phyloP scores from a whole-genome alignment of 768 basidiomycete genomes.

The Chalciporus chontae region DNA sequence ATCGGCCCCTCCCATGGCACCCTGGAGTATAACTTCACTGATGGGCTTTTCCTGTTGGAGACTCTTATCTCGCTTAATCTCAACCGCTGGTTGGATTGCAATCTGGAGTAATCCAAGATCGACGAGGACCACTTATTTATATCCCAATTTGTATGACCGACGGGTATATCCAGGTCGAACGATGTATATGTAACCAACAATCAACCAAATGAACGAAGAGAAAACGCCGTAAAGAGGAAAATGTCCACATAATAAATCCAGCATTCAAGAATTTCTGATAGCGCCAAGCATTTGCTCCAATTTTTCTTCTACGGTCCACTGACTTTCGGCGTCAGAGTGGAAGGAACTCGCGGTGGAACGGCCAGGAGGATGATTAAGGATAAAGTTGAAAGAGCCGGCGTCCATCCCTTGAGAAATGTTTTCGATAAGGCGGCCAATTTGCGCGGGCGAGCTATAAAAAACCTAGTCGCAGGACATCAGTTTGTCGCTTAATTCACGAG shows the following conservation, averaged over 20 bases:
- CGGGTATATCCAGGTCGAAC: slow-evolving; percentile 24
- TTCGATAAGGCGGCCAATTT: slow-evolving; percentile 83
- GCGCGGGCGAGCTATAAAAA: slow-evolving; percentile 54
- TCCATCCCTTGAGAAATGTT: slow-evolving; percentile 79
- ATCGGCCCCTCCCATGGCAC: slow-evolving; percentile 64
- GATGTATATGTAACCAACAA: slow-evolving; percentile 17
- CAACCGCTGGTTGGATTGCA: slow-evolving; percentile 72
- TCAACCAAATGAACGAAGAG: slow-evolving; percentile 15
- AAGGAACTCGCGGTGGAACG: slow-evolving; percentile 62
- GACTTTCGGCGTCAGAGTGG: slow-evolving; percentile 56
- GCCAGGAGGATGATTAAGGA: slow-evolving; percentile 40
- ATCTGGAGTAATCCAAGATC: slow-evolving; percentile 33
- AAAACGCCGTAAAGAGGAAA: slow-evolving; percentile 3
- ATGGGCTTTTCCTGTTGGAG: slow-evolving; percentile 59
- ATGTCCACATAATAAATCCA: slow-evolving; percentile 25
- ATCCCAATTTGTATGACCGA: slow-evolving; percentile 32
- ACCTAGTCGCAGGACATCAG: slow-evolving; percentile 18
- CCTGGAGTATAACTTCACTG: slow-evolving; percentile 60
- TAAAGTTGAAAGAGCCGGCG: slow-evolving; percentile 79
- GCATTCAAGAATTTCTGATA: slow-evolving; percentile 30
- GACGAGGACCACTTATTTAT: slow-evolving; percentile 25
- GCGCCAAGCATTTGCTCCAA: slow-evolving; percentile 66
- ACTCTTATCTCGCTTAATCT: slow-evolving; percentile 63
- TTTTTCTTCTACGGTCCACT: slow-evolving; percentile 74
- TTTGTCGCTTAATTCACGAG: slow-evolving; percentile 1